Evolutionary conservation across 768 basidiomycete genomes (phyloP).

Genomic region (Cyathus striatus): DNA sequence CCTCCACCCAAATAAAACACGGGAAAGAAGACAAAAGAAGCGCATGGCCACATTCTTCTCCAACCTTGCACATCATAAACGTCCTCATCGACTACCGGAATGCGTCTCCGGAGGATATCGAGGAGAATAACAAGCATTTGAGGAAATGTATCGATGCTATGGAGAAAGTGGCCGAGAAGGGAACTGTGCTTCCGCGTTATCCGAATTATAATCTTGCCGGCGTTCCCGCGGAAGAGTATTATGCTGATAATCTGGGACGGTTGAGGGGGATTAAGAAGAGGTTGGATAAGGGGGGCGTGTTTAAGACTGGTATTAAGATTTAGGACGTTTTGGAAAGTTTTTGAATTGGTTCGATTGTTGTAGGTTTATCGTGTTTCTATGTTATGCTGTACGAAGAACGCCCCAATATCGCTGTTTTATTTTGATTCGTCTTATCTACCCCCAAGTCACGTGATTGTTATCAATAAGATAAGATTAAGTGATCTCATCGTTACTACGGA

Average conservation of each 20-base stretch:
- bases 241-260: neutral
- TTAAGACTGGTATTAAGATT: slow-evolving; percentile 1
- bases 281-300: neutral
- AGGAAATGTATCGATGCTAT: neutral
- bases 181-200: neutral
- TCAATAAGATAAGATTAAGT: too few relatives aligned
- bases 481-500: too few relatives aligned
- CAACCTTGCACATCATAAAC: neutral
- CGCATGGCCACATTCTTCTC: neutral
- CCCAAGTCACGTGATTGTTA: too few relatives aligned
- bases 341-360: too few relatives aligned
- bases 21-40: too few relatives aligned
- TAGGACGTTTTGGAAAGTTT: too few relatives aligned
- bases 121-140: neutral
- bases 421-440: too few relatives aligned
- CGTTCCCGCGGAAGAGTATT: neutral
- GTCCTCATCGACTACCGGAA: neutral
- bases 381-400: too few relatives aligned
- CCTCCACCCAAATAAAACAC: neutral
- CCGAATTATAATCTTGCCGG: neutral
- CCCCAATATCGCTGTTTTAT: too few relatives aligned
- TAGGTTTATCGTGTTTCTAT: too few relatives aligned
- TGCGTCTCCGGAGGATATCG: neutral
- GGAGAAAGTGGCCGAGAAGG: neutral
- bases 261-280: neutral